Base-by-base conservation (phyloP, 2,329 filamentous ascomycete genomes). In the Annulohypoxylon truncatum region DNA sequence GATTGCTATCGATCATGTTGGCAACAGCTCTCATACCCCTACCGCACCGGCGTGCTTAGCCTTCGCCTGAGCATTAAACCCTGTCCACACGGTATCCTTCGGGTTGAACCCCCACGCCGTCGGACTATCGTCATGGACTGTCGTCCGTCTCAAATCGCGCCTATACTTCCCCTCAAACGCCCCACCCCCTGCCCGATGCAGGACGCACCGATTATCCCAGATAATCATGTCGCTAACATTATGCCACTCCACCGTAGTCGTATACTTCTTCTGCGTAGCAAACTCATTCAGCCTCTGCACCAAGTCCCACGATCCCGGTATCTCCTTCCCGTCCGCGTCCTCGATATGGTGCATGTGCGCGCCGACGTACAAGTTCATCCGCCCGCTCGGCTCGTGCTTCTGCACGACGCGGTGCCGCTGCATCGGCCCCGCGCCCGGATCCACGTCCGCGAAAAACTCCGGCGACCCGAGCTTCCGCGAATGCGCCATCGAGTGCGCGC, bases 181-280 rank as follows among this genome's bases (percentile, higher is more conserved):
- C 0, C 85, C 85, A 0, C 78, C 77, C 1, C 79, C 81, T 0
- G 84, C 84, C 4, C 85, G 76, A 74, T 89, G 86, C 79, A 89
- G 80, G 13, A 85, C 83, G 51, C 80, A 82, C 0, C 84, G 83
- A 72, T 89, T 89, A 69, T 89, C 87, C 87, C 87, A 89, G 15
- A 86, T 79, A 13, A 89, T 73, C 60, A 89, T 48, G 71, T 89
- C 87, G 0, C 84, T 81, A 0, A 76, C 71, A 6, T 81, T 72
- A 26, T 82, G 67, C 86, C 85, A 89, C 40, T 78, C 73, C 2
- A 87, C 78, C 4, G 76, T 79, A 6, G 83, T 62, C 0, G 80
- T 73, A 68, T 85, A 84, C 71, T 83, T 82, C 0, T 79, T 73
- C 75, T 84, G 81, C 4, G 80, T 82, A 0, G 79, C 81, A 72